A percentile compares a stretch with the other conserved stretches of the same genome.
phyloP scores from a whole-genome alignment of 495 filamentous ascomycete genomes.

The Talaromyces stipitatus region DNA sequence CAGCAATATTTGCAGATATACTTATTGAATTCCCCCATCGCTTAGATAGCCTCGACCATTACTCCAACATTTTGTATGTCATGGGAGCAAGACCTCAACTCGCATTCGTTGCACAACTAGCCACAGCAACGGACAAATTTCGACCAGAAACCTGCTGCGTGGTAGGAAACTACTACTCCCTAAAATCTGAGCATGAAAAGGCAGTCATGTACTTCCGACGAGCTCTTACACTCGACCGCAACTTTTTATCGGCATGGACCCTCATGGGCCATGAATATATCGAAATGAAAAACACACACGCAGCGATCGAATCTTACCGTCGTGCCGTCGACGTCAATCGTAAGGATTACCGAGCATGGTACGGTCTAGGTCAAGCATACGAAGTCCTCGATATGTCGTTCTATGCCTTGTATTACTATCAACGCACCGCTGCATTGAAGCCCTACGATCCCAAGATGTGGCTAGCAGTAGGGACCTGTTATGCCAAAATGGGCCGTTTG shows the following conservation, averaged over 20 bases:
- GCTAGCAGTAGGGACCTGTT: slow-evolving; percentile 89
- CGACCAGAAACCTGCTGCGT: slow-evolving; percentile 95
- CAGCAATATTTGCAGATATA: slow-evolving; percentile 75
- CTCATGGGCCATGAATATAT: slow-evolving; percentile 99
- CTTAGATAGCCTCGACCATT: slow-evolving; percentile 85
- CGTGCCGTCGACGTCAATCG: slow-evolving; percentile 95
- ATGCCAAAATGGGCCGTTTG: slow-evolving; percentile 75
- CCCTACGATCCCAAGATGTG: slow-evolving; percentile 98
- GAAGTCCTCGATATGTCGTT: slow-evolving; percentile 97
- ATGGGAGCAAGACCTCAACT: slow-evolving; percentile 80
- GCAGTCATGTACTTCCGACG: slow-evolving; percentile 97
- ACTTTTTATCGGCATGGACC: slow-evolving; percentile 92
- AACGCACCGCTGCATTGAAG: slow-evolving; percentile 81
- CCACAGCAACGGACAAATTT: slow-evolving; percentile 87
- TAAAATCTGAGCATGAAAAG: slow-evolving; percentile 93
- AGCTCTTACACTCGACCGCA: slow-evolving; percentile 87
- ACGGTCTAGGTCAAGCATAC: slow-evolving; percentile 93
- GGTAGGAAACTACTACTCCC: slow-evolving; percentile 93
- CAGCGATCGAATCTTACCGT: slow-evolving; percentile 94
- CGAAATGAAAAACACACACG: slow-evolving; percentile 98
- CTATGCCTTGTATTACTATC: slow-evolving; percentile 96
- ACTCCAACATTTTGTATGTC: slow-evolving; percentile 95
- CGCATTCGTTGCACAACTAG: slow-evolving; percentile 84
- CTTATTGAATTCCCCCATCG: slow-evolving; percentile 76
- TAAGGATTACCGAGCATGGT: slow-evolving; percentile 97